Conservation (phyloP, 495 filamentous ascomycete species). For the Chaetomidium leptoderma region DNA sequence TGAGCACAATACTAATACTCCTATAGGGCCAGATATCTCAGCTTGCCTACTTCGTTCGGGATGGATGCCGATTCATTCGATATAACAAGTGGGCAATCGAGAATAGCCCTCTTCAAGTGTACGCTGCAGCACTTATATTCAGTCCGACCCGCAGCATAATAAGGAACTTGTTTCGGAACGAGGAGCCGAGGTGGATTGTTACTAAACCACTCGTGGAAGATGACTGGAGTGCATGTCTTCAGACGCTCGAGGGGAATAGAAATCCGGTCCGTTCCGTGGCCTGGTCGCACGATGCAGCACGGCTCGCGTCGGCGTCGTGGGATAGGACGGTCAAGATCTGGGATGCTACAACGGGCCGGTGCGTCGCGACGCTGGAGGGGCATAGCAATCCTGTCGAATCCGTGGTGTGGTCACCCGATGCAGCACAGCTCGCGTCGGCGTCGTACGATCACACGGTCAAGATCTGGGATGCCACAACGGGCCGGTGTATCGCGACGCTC, state of each 20-base stretch:
- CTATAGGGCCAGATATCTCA: neutral
- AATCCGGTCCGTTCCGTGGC: neutral
- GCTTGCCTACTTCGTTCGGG: conserved; percentile 7
- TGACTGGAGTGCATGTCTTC: conserved; percentile 29
- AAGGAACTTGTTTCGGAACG: conserved; percentile 2
- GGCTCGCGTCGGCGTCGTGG: neutral
- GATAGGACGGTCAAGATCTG: neutral
- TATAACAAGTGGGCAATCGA: conserved; percentile 26
- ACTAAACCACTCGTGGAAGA: conserved; percentile 32
- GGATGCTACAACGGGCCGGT: neutral
- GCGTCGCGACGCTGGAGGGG: neutral
- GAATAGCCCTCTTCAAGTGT: conserved; percentile 17
- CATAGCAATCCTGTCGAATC: neutral
- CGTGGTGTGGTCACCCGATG: conserved; percentile 5
- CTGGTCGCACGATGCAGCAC: neutral
- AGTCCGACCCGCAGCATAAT: conserved; percentile 24
- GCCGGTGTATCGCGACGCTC: conserved; percentile 3
- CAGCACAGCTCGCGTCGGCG: too few relatives aligned
- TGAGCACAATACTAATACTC: neutral
- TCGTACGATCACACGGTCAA: conserved; percentile 4
- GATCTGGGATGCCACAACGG: conserved; percentile 3
- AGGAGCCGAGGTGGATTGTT: conserved; percentile 14
- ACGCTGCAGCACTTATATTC: conserved; percentile 20
- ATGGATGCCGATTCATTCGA: conserved; percentile 32
- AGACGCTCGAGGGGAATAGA: conserved; percentile 19